Base-by-base conservation (phyloP, 345 rosid genomes). In the Pistacia vera region DNA sequence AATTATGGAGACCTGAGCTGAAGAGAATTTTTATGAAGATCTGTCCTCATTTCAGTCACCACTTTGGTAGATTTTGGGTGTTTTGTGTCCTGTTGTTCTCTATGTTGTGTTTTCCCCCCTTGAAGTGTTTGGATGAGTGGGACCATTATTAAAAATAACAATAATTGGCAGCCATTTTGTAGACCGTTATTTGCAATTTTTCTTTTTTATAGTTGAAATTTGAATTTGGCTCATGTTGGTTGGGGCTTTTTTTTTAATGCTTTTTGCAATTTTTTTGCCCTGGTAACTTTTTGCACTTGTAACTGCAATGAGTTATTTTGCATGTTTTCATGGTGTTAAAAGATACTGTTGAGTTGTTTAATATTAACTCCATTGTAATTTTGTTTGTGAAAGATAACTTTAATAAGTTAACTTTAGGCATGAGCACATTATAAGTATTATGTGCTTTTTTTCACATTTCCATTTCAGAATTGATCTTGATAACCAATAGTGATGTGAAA, bases 1-100 rank as follows among this genome's bases (percentile, higher is more conserved):
- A 41, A 17, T 18, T 51, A 13, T 81, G 85, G 85, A 84, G 86
- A 85, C 85, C 84, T 84, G 84, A 84, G 73, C 86, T 86, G 85
- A 83, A 80, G 90, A 65, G 85, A 70, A 56, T 56, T 22, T 10
- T 44, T 54, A 13, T 54, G 72, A 70, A 56, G 79, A 74, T 74
- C 46, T 68, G 63, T 60, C 6, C 1, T 63, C 10, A 0, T 66
- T 11, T 41, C 18, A 10, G 30, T 3, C 8, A 16, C 9, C 10
- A 17, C 25, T 25, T 25, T 41, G 9, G 46, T 7, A 7, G 46
- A 41, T 22, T 33, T 41, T 5, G 44, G 44, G 44, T 41, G 41
- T 41, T 41, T 5, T 8, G 1, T 4, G 0, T 3, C 44, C 1
- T 41, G 8, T 18, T 14, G 12, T 52, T 25, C 25, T 25, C 25